phyloP scores from a whole-genome alignment of 306 rosid species.

The Sicyos baderoa region DNA sequence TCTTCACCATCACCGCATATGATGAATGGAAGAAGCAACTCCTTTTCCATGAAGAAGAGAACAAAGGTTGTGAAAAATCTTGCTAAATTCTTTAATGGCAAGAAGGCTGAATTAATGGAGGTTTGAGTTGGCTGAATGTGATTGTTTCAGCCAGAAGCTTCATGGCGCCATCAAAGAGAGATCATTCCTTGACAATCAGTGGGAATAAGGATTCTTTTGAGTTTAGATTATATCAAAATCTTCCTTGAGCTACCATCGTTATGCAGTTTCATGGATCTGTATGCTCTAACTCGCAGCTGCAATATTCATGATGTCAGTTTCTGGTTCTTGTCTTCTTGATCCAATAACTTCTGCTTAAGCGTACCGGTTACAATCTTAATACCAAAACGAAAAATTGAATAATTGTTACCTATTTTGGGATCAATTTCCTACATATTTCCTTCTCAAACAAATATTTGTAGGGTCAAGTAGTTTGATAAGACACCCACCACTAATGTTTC shows the following conservation, averaged over 20 bases:
- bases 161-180: neutral
- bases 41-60: constrained; percentile 53
- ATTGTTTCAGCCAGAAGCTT: neutral
- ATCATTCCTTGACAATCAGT: neutral
- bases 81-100: constrained; percentile 49
- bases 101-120: constrained; percentile 25
- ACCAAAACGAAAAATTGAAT: neutral
- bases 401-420: too few species aligned
- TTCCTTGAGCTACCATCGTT: neutral
- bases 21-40: constrained; percentile 25
- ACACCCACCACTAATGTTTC: too few species aligned
- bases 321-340: neutral
- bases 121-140: constrained; percentile 10
- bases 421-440: too few species aligned
- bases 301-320: neutral
- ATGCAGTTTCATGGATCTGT: neutral
- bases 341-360: neutral
- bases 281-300: neutral
- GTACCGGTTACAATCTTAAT: neutral
- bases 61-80: constrained; percentile 57
- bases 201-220: constrained; percentile 2
- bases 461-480: too few species aligned
- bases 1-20: constrained; percentile 45
- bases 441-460: too few species aligned
- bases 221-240: neutral